Evolutionary conservation across 2,329 filamentous ascomycete genomes (phyloP).

Genomic region (Colletotrichum tropicicola): DNA sequence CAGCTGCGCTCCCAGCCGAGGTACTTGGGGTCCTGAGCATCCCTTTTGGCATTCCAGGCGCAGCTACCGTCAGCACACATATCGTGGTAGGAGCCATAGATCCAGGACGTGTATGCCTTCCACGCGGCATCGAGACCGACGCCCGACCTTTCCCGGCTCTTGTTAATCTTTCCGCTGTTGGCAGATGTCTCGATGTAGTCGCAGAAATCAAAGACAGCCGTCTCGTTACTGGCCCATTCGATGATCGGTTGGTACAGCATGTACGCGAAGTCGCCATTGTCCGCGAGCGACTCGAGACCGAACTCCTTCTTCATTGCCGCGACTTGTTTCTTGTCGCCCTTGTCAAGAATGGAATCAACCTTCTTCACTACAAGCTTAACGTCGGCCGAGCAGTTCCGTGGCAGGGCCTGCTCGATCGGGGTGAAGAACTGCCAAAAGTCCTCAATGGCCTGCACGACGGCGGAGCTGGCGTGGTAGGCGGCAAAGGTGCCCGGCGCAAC

Average conservation of each 20-base stretch:
- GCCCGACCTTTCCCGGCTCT: neutral
- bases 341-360: conserved; percentile 49
- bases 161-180: neutral
- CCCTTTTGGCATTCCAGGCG: neutral
- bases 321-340: neutral
- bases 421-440: conserved; percentile 59
- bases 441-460: conserved; percentile 54
- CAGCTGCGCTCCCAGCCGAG: neutral
- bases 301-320: conserved; percentile 23
- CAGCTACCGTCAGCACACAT: neutral
- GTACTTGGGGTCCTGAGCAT: neutral
- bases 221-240: neutral
- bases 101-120: neutral
- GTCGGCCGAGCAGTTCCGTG: conserved; percentile 52
- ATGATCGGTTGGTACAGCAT: conserved; percentile 12
- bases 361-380: conserved; percentile 55
- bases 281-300: conserved; percentile 1
- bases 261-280: conserved; percentile 13
- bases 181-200: conserved; percentile 5
- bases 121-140: conserved; percentile 6
- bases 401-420: conserved; percentile 48
- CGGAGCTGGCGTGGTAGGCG: conserved; percentile 59
- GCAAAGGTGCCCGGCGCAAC: conserved; percentile 58
- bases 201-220: conserved; percentile 3
- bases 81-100: neutral